These are phyloP conservation scores for Cucumis melo DNA, from an alignment of 306 rosid genomes.

Conservation along the genomic window DNA sequence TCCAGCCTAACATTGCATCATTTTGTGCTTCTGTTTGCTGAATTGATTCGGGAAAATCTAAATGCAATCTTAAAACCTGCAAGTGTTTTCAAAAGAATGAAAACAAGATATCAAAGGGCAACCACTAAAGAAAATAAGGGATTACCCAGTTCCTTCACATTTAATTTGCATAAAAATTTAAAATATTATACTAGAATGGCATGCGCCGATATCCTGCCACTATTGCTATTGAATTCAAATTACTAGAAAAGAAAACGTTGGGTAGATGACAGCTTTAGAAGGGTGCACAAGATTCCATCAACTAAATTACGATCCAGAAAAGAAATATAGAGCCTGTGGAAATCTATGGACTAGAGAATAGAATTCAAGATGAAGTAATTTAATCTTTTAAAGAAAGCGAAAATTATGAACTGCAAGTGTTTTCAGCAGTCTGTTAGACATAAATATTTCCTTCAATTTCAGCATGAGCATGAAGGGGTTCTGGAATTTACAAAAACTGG, in stretches of 20 bases:
- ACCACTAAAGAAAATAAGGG: neutral
- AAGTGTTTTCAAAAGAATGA: neutral
- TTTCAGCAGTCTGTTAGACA: neutral
- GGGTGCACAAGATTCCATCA: neutral
- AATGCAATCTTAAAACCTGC: slow-evolving; percentile 72
- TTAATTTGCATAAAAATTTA: neutral
- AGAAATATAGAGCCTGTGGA: neutral
- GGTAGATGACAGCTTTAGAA: neutral
- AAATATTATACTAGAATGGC: neutral
- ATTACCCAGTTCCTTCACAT: neutral
- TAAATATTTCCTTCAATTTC: neutral
- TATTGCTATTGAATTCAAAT: no score
- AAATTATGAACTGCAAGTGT: no score
- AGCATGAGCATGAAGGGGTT: no score
- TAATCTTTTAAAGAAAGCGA: neutral
- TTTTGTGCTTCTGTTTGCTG: slow-evolving; percentile 10
- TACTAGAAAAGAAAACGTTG: neutral
- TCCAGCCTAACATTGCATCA: slow-evolving; percentile 11
- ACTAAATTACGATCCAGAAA: neutral
- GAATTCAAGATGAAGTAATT: neutral
- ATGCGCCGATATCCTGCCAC: no score
- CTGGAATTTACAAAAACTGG: neutral
- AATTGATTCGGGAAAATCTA: slow-evolving; percentile 40
- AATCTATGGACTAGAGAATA: neutral
- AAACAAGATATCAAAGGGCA: neutral